Conservation (phyloP, 768 basidiomycete species). For the Agaricus subrufescens region DNA sequence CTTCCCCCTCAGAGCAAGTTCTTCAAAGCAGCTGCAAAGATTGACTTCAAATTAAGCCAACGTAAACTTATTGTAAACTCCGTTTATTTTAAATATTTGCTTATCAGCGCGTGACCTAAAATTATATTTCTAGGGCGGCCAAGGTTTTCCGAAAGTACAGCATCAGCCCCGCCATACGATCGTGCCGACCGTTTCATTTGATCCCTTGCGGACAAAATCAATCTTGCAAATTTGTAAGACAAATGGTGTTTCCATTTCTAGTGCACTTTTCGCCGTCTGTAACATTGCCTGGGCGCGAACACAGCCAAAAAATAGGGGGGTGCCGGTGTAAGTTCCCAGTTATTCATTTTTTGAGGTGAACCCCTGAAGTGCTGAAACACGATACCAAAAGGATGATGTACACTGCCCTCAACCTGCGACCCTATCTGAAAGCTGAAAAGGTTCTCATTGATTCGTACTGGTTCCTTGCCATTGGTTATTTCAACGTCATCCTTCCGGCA, state of each 20-base stretch:
- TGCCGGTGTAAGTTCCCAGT: constrained; percentile 45
- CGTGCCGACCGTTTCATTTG: constrained; percentile 64
- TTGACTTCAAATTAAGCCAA: constrained; percentile 56
- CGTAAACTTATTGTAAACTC: constrained; percentile 48
- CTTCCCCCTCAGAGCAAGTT: constrained; percentile 28
- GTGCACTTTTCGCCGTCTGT: constrained; percentile 70
- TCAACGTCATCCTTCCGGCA: constrained; percentile 74
- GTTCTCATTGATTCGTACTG: constrained; percentile 62
- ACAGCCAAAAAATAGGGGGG: constrained; percentile 34
- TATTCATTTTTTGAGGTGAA: no score
- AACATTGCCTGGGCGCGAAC: constrained; percentile 70
- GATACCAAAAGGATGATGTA: constrained; percentile 68
- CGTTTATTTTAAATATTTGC: not conserved
- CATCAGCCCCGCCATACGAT: constrained; percentile 50
- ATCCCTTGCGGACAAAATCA: constrained; percentile 47
- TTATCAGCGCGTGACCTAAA: not conserved
- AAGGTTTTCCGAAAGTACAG: constrained; percentile 55
- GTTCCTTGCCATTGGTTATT: constrained; percentile 79
- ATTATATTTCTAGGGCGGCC: constrained; percentile 53
- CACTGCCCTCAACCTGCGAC: constrained; percentile 76
- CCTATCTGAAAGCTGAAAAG: constrained; percentile 42
- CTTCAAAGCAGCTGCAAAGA: constrained; percentile 38
- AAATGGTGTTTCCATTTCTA: constrained; percentile 69
- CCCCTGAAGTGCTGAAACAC: not conserved
- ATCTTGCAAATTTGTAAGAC: constrained; percentile 70